phyloP scores from a whole-genome alignment of 352 stramenopile genomes.

The Elongisporangium senticosum region DNA sequence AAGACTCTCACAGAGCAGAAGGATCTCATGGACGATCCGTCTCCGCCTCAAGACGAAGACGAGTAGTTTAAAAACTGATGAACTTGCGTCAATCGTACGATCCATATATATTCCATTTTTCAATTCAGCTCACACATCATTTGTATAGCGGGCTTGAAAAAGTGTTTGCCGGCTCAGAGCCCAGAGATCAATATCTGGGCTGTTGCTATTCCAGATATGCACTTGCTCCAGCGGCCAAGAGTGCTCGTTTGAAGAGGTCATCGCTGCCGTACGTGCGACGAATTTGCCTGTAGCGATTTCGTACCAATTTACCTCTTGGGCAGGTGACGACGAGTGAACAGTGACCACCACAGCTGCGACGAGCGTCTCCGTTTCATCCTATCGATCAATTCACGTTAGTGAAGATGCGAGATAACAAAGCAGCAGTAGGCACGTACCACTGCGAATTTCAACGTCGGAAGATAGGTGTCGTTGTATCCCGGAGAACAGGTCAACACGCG shows the following conservation, averaged over 20 bases:
- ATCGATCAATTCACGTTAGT: neutral
- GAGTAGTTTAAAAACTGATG: slow-evolving; percentile 6
- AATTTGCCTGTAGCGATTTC: slow-evolving; percentile 18
- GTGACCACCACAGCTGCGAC: slow-evolving; percentile 27
- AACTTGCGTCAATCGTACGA: neutral
- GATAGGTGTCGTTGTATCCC: slow-evolving; percentile 20
- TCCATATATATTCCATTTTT: slow-evolving; percentile 5
- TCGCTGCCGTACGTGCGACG: slow-evolving; percentile 10
- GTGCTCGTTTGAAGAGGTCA: slow-evolving; percentile 3
- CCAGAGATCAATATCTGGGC: slow-evolving; percentile 26
- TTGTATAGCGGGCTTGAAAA: neutral
- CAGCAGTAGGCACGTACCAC: too few species aligned
- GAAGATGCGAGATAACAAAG: too few species aligned
- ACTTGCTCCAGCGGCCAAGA: slow-evolving; percentile 27
- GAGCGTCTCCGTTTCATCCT: slow-evolving; percentile 24
- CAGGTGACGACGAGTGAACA: neutral
- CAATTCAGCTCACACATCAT: slow-evolving; percentile 1
- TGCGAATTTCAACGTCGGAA: slow-evolving; percentile 24
- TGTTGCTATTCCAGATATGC: slow-evolving; percentile 14
- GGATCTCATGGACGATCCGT: slow-evolving; percentile 76
- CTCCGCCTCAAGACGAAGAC: slow-evolving; percentile 54
- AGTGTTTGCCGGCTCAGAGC: slow-evolving; percentile 15
- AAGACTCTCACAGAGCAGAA: slow-evolving; percentile 57
- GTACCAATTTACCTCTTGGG: slow-evolving; percentile 20
- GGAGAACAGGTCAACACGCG: slow-evolving; percentile 26